Conservation (phyloP, 108 stramenopile species). For the Schizochytrium sp. region DNA sequence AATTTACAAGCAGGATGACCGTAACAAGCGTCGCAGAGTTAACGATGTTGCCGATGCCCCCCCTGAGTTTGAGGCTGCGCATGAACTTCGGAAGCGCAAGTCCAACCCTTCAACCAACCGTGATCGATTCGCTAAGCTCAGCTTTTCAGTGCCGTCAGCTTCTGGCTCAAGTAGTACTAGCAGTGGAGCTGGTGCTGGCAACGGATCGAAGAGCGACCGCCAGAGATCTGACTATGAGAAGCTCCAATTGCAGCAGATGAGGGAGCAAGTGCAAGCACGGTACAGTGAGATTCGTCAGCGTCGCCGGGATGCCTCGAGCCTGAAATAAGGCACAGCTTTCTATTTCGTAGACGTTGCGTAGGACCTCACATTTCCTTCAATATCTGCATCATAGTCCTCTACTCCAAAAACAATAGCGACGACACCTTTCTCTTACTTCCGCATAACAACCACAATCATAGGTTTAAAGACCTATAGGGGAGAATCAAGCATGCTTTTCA, state of each 20-base stretch:
- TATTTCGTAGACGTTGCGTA: too few species aligned
- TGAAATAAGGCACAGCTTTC: background rate
- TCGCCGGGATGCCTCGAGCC: background rate
- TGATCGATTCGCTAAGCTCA: slow-evolving; percentile 49
- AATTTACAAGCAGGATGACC: slow-evolving; percentile 15
- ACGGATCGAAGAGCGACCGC: background rate
- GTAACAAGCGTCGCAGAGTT: slow-evolving; percentile 17
- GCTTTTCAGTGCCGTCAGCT: background rate
- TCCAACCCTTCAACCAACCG: slow-evolving; percentile 27
- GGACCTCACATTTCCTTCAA: too few species aligned
- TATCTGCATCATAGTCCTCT: too few species aligned
- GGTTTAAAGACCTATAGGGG: too few species aligned
- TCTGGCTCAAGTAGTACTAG: slow-evolving; percentile 4
- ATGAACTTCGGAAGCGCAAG: background rate
- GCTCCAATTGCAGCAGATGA: slow-evolving; percentile 26
- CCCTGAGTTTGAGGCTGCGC: slow-evolving; percentile 2
- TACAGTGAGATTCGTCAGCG: slow-evolving; percentile 41
- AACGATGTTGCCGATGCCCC: slow-evolving; percentile 52
- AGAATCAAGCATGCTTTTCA: too few species aligned
- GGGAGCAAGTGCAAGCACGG: slow-evolving; percentile 11
- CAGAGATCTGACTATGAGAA: slow-evolving; percentile 48
- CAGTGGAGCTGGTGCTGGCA: background rate
- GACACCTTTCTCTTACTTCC: too few species aligned
- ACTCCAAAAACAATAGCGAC: too few species aligned
- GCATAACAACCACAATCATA: too few species aligned